Percentiles rank a stretch among this genome's conserved stretches.
Evolutionary conservation across 495 filamentous ascomycete species (phyloP).

Genomic region (Aspergillus cavernicola): DNA sequence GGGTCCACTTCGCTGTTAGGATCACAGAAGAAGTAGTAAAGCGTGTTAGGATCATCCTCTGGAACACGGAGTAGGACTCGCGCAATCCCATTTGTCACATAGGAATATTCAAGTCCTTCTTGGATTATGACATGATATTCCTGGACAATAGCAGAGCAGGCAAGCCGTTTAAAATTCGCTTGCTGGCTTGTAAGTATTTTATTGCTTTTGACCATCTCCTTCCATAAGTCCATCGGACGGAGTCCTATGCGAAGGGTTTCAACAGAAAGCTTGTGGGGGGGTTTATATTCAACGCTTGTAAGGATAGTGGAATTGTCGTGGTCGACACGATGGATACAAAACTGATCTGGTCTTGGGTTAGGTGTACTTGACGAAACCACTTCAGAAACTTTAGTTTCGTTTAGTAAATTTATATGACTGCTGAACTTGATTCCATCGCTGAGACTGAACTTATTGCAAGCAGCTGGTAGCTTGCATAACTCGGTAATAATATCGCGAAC

Average conservation of each 20-base stretch:
- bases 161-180: too few relatives aligned
- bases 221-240: conserved; percentile 3
- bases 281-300: conserved; percentile 34
- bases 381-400: neutral
- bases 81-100: too few relatives aligned
- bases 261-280: conserved; percentile 33
- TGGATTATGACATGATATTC: too few relatives aligned
- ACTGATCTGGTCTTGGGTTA: conserved; percentile 16
- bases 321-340: conserved; percentile 24
- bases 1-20: too few relatives aligned
- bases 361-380: neutral
- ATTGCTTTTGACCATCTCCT: conserved; percentile 17
- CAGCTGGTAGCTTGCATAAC: conserved; percentile 27
- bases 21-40: too few relatives aligned
- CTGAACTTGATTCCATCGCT: conserved; percentile 21
- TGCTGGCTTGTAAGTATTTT: neutral
- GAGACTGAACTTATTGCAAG: conserved; percentile 20
- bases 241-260: conserved; percentile 29
- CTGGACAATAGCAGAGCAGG: too few relatives aligned
- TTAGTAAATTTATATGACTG: conserved; percentile 28
- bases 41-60: too few relatives aligned
- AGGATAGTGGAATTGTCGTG: conserved; percentile 21
- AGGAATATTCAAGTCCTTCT: too few relatives aligned
- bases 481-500: conserved; percentile 27
- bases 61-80: too few relatives aligned